phyloP scores from a whole-genome alignment of 768 basidiomycete species.

The Fomitopsis pulvina region DNA sequence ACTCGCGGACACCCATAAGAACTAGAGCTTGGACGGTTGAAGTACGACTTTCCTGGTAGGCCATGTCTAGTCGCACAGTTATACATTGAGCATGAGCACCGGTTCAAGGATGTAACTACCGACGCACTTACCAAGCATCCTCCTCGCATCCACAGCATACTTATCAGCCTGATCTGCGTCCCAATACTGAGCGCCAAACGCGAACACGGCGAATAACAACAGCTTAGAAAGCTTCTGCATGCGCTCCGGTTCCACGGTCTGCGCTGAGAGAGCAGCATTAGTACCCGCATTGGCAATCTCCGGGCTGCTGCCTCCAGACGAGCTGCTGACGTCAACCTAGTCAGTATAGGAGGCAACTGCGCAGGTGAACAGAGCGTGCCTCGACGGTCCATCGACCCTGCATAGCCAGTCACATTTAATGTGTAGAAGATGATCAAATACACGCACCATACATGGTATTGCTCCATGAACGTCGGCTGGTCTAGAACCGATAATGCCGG shows the following conservation, averaged over 20 bases:
- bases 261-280: background rate
- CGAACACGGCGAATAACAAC: slow-evolving; percentile 73
- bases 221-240: slow-evolving; percentile 57
- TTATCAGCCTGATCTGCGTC: slow-evolving; percentile 32
- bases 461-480: slow-evolving; percentile 58
- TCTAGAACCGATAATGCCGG: slow-evolving; percentile 76
- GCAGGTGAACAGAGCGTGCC: no score
- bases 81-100: background rate
- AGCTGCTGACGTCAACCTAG: no score
- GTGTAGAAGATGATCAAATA: slow-evolving; percentile 6
- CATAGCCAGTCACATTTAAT: background rate
- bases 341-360: no score
- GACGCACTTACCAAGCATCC: slow-evolving; percentile 55
- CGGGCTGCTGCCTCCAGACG: background rate
- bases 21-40: slow-evolving; percentile 82
- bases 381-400: no score
- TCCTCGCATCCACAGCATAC: slow-evolving; percentile 56
- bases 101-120: no score
- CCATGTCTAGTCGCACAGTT: slow-evolving; percentile 15
- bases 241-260: slow-evolving; percentile 30
- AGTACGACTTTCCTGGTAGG: slow-evolving; percentile 60
- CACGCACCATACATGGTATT: slow-evolving; percentile 31
- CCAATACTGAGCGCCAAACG: slow-evolving; percentile 69
- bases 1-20: slow-evolving; percentile 75
- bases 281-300: background rate